These are phyloP conservation scores for Peronosclerospora sorghi DNA, from an alignment of 352 stramenopile genomes.

Conservation along the genomic window DNA sequence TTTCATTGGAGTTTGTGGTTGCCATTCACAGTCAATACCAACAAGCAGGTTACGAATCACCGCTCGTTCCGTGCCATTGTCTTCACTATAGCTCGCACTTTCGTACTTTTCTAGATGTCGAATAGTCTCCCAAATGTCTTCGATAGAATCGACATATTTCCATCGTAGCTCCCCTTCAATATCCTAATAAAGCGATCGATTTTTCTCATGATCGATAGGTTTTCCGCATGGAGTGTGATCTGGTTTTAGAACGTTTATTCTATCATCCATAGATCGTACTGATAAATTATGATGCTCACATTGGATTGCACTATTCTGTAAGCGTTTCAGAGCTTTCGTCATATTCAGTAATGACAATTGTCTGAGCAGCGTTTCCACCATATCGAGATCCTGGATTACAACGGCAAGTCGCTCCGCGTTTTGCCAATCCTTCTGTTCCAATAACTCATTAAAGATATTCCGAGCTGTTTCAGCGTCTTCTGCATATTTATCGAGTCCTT, in stretches of 20 bases:
- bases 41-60: constrained; percentile 21
- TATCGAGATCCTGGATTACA: constrained; percentile 9
- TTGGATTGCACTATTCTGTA: constrained; percentile 18
- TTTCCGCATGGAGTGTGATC: not conserved
- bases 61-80: not conserved
- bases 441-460: constrained; percentile 17
- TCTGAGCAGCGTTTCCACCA: constrained; percentile 25
- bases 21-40: constrained; percentile 58
- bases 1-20: constrained; percentile 32
- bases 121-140: constrained; percentile 18
- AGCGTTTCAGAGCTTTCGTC: constrained; percentile 47
- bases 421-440: constrained; percentile 36
- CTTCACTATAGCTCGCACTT: constrained; percentile 1
- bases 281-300: not conserved
- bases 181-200: constrained; percentile 8
- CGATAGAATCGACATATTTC: constrained; percentile 20
- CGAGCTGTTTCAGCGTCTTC: constrained; percentile 5
- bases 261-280: not conserved
- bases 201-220: constrained; percentile 21
- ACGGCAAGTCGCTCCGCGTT: constrained; percentile 29
- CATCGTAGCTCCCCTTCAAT: constrained; percentile 11
- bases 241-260: not conserved
- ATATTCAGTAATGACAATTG: constrained; percentile 28
- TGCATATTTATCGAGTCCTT: too few species aligned
- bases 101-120: constrained; percentile 10